Conservation (phyloP, 768 basidiomycete species). For the Russula sp. region DNA sequence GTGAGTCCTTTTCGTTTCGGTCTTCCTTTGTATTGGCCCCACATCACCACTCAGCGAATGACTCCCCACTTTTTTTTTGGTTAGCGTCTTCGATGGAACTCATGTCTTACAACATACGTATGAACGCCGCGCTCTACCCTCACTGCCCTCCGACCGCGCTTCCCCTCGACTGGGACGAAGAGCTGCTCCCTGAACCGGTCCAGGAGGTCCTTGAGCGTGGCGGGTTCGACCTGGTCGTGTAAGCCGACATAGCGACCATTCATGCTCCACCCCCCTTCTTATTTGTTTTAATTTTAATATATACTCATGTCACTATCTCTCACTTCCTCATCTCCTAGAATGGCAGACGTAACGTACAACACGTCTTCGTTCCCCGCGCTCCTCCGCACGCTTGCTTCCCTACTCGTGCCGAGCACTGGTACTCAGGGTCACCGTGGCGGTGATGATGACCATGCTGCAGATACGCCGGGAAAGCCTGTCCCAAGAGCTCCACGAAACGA, state of each 20-base stretch:
- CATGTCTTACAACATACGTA: conserved; percentile 59
- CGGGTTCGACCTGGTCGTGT: conserved; percentile 65
- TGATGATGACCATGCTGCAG: not conserved
- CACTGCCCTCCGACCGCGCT: conserved; percentile 27
- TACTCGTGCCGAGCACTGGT: conserved; percentile 32
- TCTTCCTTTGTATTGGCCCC: not conserved
- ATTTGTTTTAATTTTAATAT: too few relatives aligned
- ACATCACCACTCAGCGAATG: not conserved
- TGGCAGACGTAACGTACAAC: conserved; percentile 93
- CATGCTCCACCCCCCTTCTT: too few relatives aligned
- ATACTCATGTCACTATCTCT: too few relatives aligned
- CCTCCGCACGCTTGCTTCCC: conserved; percentile 51
- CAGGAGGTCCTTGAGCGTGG: conserved; percentile 23
- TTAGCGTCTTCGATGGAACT: conserved; percentile 77
- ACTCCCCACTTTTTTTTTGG: not conserved
- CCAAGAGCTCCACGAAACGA: too few relatives aligned
- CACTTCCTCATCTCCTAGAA: conserved; percentile 36
- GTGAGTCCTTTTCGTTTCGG: not conserved
- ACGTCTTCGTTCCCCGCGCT: conserved; percentile 77
- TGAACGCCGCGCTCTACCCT: conserved; percentile 34
- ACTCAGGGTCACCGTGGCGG: not conserved
- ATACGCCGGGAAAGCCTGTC: too few relatives aligned
- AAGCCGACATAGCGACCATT: conserved; percentile 26
- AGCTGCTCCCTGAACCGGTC: conserved; percentile 44
- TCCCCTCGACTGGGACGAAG: conserved; percentile 72